Evolutionary conservation across 106 monocot species (phyloP), one percentile per base, ranked within the genome.

Genomic region (Ottelia alismoides): DNA sequence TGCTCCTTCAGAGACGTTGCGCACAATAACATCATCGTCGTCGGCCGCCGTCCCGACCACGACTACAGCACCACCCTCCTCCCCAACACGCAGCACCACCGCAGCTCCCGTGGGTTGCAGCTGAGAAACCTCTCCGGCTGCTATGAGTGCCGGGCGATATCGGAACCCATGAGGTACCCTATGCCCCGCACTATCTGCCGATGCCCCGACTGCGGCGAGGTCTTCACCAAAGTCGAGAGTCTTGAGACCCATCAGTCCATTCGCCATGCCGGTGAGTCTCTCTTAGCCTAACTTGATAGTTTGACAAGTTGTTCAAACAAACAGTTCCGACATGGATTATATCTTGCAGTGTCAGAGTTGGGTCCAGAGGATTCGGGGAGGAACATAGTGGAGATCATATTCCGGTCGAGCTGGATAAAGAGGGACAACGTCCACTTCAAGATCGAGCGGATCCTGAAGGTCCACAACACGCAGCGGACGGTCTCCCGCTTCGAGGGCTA

Each of bases 381-480:
- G 30, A 82, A 89, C 64, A 89, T 98, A 1, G 96, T 98, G 49
- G 96, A 98, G 52, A 98, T 98, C 24, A 98, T 98, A 59, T 98
- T 98, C 77, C 89, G 86, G 45, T 98, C 90, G 2, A 90, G 98
- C 72, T 90, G 98, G 98, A 71, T 67, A 21, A 82, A 77, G 58
- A 70, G 69, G 19, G 47, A 48, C 57, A 48, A 22, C 27, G 1
- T 2, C 67, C 68, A 35, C 14, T 80, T 66, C 75, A 54, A 68
- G 56, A 83, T 99, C 62, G 89, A 85, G 2, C 83, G 98, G 35
- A 99, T 99, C 54, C 77, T 99, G 51, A 99, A 86, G 52, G 75
- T 99, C 62, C 85, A 86, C 76, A 99, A 99, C 67, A 63, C 74
- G 7, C 69, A 72, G 11, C 74, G 85, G 28, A 99, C 90, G 52